phyloP scores from a whole-genome alignment of 2,329 filamentous ascomycete genomes.

The Monosporascus sp. region DNA sequence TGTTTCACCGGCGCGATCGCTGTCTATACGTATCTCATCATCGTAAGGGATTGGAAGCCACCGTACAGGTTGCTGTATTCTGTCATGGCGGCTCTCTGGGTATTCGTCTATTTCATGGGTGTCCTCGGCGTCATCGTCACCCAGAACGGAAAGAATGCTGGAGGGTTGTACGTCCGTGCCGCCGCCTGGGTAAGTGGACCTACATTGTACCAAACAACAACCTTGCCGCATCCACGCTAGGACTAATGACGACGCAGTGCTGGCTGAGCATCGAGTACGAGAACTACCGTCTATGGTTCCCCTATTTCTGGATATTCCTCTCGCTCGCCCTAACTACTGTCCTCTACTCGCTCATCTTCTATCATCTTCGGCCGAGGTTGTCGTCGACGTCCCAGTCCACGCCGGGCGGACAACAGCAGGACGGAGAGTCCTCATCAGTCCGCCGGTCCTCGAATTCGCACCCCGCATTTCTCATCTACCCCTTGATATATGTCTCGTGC shows the following conservation, averaged over 20 bases:
- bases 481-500: slow-evolving; percentile 64
- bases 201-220: neutral
- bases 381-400: slow-evolving; percentile 17
- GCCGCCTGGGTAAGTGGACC: slow-evolving; percentile 51
- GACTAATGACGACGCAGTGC: slow-evolving; percentile 36
- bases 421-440: neutral
- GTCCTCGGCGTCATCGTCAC: slow-evolving; percentile 45
- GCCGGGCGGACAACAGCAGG: slow-evolving; percentile 12
- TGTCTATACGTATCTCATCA: slow-evolving; percentile 59
- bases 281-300: slow-evolving; percentile 50
- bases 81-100: slow-evolving; percentile 48
- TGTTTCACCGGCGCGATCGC: slow-evolving; percentile 64
- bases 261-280: slow-evolving; percentile 54
- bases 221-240: no score
- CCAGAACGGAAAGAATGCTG: slow-evolving; percentile 33
- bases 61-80: slow-evolving; percentile 46
- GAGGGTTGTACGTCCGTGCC: slow-evolving; percentile 58
- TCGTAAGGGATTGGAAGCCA: slow-evolving; percentile 52
- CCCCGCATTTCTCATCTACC: slow-evolving; percentile 61
- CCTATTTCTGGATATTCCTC: slow-evolving; percentile 60
- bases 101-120: slow-evolving; percentile 54
- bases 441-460: slow-evolving; percentile 19
- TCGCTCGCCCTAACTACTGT: slow-evolving; percentile 29
- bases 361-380: slow-evolving; percentile 24
- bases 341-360: slow-evolving; percentile 33